Evolutionary conservation across 768 basidiomycete species (phyloP).

Genomic region (Tulasnella sp.): DNA sequence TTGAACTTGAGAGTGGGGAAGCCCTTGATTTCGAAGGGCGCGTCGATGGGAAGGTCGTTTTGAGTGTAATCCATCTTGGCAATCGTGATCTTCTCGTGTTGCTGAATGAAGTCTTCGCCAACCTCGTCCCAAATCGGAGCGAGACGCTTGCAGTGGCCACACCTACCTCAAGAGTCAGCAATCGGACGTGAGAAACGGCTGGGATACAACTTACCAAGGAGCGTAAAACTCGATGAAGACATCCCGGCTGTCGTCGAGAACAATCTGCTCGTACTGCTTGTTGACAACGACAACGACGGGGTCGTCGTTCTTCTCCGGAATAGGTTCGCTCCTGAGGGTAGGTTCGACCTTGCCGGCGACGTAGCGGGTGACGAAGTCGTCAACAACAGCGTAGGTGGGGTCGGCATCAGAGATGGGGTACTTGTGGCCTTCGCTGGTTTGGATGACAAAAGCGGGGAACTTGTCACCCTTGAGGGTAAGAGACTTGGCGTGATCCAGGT

Average conservation of each 20-base stretch:
- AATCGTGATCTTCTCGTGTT: constrained; percentile 66
- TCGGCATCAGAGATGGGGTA: constrained; percentile 69
- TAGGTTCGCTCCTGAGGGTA: constrained; percentile 77
- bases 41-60: constrained; percentile 85
- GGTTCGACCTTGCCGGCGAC: constrained; percentile 63
- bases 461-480: constrained; percentile 74
- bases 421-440: constrained; percentile 78
- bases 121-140: constrained; percentile 89
- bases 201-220: constrained; percentile 55
- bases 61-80: constrained; percentile 95
- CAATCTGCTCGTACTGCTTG: constrained; percentile 77
- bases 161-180: constrained; percentile 34
- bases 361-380: constrained; percentile 50
- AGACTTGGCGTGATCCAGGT: constrained; percentile 88
- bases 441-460: constrained; percentile 92
- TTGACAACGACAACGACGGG: constrained; percentile 73
- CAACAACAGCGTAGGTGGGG: constrained; percentile 45
- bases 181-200: neutral
- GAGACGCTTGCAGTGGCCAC: constrained; percentile 93
- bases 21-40: constrained; percentile 73
- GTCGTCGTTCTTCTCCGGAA: constrained; percentile 74
- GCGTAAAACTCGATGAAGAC: constrained; percentile 97
- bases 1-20: constrained; percentile 98
- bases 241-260: constrained; percentile 80
- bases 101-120: constrained; percentile 65